Base-by-base conservation (phyloP, 139 green algal species). In the Tetraselmis chui region DNA sequence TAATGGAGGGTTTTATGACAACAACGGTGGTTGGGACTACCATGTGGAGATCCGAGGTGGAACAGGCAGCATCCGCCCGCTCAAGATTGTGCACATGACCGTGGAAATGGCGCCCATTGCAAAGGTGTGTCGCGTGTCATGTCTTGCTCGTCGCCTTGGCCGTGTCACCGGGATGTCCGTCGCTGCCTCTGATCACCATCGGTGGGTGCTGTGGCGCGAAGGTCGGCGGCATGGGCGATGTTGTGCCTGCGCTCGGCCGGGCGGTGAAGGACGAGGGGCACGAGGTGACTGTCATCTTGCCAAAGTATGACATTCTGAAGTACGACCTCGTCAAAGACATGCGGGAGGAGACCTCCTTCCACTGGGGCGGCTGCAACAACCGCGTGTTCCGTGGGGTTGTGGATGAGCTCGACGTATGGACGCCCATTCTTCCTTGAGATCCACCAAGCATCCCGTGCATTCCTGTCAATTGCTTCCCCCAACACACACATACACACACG, bases 101-200 rank as follows among this genome's bases (percentile, higher is more conserved):
- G 93, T 98, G 1, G 96, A 99, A 89, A 99, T 99, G 97, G 97
- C 97, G 45, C 97, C 97, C 31, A 97, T 99, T 82, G 95, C 95
- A 29, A 99, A 99, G 93, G 95, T 93, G 45, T 1, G 83, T 27
- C 24, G 45, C 45, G 45, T 78, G 18, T 78, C 11, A 5, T 78
- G 75, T 78, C 24, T 76, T 23, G n/a, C n/a, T n/a, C n/a, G n/a
- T n/a, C n/a, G n/a, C n/a, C n/a, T n/a, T n/a, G n/a, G n/a, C n/a
- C n/a, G n/a, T n/a, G n/a, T n/a, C n/a, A n/a, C n/a, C n/a, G n/a
- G n/a, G n/a, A n/a, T n/a, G n/a, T 25, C 45, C 18, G 45, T 5
- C 45, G 45, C 45, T 77, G 74, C 26, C 23, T 23, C 26, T 75
- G 26, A n/a, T n/a, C n/a, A n/a, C n/a, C n/a, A n/a, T n/a, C n/a